These are phyloP conservation scores for Kodamaea kaohsiungensis DNA, from an alignment of 805 yeast genomes.

Conservation along the genomic window DNA sequence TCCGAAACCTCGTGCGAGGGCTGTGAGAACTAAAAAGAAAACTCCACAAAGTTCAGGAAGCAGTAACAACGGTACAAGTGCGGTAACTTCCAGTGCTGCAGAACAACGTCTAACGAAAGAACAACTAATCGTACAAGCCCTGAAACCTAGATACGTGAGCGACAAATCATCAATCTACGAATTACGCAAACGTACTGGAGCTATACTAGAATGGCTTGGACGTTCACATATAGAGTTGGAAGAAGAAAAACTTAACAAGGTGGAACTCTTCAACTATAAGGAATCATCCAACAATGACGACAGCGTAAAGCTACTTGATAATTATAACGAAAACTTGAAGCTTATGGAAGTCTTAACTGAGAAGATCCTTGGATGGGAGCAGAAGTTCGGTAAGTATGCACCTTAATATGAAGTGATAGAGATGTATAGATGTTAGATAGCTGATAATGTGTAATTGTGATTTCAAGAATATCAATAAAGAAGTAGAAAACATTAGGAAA, in stretches of 20 bases:
- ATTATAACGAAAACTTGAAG: constrained; percentile 59
- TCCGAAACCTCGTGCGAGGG: constrained; percentile 9
- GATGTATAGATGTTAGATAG: neutral
- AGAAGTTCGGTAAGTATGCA: constrained; percentile 57
- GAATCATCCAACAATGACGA: constrained; percentile 33
- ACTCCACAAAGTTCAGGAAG: constrained; percentile 4
- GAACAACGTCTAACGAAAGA: constrained; percentile 28
- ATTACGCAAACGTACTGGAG: constrained; percentile 84
- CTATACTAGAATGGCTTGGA: constrained; percentile 88
- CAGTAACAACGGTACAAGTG: neutral
- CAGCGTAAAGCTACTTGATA: constrained; percentile 31
- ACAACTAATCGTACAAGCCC: constrained; percentile 64
- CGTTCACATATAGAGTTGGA: constrained; percentile 83
- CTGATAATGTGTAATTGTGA: neutral
- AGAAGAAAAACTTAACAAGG: constrained; percentile 64
- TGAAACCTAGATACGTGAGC: constrained; percentile 82
- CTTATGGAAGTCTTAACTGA: constrained; percentile 75
- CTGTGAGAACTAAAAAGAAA: constrained; percentile 11
- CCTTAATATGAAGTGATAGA: constrained; percentile 21
- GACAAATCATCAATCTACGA: constrained; percentile 74
- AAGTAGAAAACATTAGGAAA: neutral
- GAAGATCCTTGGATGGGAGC: constrained; percentile 77
- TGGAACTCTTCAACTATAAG: constrained; percentile 47
- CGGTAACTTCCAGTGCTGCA: constrained; percentile 12
- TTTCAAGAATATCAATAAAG: too few species aligned